Conservation (phyloP, 1,284 basidiomycete species). For the Trichosporon inkin region DNA sequence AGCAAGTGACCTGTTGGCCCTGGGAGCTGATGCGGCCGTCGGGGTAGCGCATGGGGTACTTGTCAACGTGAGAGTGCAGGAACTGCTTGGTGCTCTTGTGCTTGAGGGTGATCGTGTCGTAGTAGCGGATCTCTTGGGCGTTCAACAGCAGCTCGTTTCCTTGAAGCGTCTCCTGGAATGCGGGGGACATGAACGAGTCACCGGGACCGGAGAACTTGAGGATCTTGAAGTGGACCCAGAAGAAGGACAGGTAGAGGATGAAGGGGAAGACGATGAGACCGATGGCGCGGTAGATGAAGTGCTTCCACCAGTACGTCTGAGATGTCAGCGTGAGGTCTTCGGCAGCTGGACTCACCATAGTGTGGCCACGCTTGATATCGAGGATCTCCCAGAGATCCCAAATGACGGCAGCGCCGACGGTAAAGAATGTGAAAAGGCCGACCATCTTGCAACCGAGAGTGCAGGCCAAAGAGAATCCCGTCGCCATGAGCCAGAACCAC, state of each 20-base stretch:
- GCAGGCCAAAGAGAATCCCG: conserved; percentile 88
- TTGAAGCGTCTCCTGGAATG: conserved; percentile 91
- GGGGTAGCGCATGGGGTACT: conserved; percentile 89
- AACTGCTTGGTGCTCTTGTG: conserved; percentile 92
- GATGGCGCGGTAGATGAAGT: conserved; percentile 79
- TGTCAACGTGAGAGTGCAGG: conserved; percentile 86
- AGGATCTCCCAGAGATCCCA: conserved; percentile 94
- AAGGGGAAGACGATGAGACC: conserved; percentile 87
- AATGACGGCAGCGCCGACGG: conserved; percentile 84
- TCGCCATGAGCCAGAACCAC: conserved; percentile 92
- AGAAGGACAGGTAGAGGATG: conserved; percentile 88
- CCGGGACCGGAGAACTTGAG: conserved; percentile 88
- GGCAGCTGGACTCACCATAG: conserved; percentile 61
- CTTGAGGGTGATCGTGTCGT: conserved; percentile 77
- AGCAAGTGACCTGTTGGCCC: conserved; percentile 98
- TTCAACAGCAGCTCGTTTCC: conserved; percentile 89
- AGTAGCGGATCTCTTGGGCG: conserved; percentile 90
- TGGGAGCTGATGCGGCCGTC: conserved; percentile 94
- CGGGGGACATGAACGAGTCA: conserved; percentile 94
- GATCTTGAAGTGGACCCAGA: conserved; percentile 91
- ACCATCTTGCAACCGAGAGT: conserved; percentile 99
- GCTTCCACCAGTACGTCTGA: conserved; percentile 82
- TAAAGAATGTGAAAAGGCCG: conserved; percentile 84
- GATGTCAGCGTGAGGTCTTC: background rate
- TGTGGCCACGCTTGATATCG: conserved; percentile 70